Base-by-base conservation (phyloP, 345 rosid species). In the Eucalyptus pumila region DNA sequence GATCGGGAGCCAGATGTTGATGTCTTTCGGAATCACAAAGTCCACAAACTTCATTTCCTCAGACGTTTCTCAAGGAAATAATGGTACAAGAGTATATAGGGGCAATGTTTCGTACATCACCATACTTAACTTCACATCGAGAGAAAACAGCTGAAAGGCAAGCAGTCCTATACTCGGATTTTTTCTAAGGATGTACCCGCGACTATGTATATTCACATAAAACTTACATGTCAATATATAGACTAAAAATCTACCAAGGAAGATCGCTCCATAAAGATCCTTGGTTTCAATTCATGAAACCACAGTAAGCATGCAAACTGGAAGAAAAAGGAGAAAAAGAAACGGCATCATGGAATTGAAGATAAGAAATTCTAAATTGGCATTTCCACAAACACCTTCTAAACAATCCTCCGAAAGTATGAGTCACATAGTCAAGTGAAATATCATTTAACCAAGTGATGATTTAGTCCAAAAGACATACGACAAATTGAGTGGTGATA, bases 61-160 rank as follows among this genome's bases (percentile, higher is more conserved):
- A 23, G 47, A 37, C 3, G 89, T 83, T 49, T 85, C 87, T 65
- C 92, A 87, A 4, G 45, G 40, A 50, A 81, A 54, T 87, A 87
- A 87, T 24, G 87, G 87, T 17, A 76, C 89, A 12, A 89, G 88
- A 21, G 91, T 89, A 69, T 87, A 92, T 2, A 90, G 87, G 32
- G 91, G 90, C 88, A 92, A 51, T 14, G 91, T 90, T 80, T 88
- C 93, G 44, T 91, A 88, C 10, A 92, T 91, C 81, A 86, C 92
- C 93, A 87, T 89, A 15, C n/a, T 12, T 14, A 91, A 80, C 94
- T 91, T 87, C 87, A 51, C 44, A 32, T 19, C 17, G n/a, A 42
- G n/a, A 85, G 30, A 13, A 44, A 47, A n/a, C 48, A 85, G 9
- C 27, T 13, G 34, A 62, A 12, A 62, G 69, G 69, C 69, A 30